These are phyloP conservation scores for Ascoidea rubescens DNA, from an alignment of 805 yeast genomes.

Conservation along the genomic window DNA sequence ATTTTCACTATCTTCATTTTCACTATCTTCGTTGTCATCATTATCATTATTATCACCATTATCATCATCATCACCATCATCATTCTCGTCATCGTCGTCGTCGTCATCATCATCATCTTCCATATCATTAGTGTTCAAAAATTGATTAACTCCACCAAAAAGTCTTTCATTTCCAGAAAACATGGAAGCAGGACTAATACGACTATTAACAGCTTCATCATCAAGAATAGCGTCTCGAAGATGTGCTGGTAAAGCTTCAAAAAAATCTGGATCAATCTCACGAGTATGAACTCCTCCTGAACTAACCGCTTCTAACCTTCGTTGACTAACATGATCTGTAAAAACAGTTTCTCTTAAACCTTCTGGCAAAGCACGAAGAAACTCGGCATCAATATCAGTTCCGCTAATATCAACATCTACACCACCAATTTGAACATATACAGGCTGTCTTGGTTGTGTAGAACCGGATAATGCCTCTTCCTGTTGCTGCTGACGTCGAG, in stretches of 20 bases:
- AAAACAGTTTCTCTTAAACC: conserved; percentile 88
- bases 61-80: conserved; percentile 14
- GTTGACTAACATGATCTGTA: conserved; percentile 68
- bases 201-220: conserved; percentile 29
- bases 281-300: conserved; percentile 24
- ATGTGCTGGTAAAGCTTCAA: conserved; percentile 63
- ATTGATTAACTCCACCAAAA: conserved; percentile 1
- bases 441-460: conserved; percentile 27
- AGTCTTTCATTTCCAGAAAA: conserved; percentile 22
- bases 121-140: conserved; percentile 5
- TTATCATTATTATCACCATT: conserved; percentile 13
- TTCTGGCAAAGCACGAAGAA: conserved; percentile 79
- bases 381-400: conserved; percentile 85
- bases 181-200: no score
- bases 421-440: conserved; percentile 51
- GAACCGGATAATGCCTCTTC: conserved; percentile 8
- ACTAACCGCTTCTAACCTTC: conserved; percentile 37
- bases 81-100: conserved; percentile 14
- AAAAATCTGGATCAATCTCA: conserved; percentile 68
- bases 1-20: conserved; percentile 7
- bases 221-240: conserved; percentile 49
- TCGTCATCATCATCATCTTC: conserved; percentile 15
- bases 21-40: conserved; percentile 7
- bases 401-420: conserved; percentile 75
- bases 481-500: conserved; percentile 1